Evolutionary conservation across 139 green algal genomes (phyloP), one percentile per base, ranked within the genome.

Genomic region (Marvania coccoides): DNA sequence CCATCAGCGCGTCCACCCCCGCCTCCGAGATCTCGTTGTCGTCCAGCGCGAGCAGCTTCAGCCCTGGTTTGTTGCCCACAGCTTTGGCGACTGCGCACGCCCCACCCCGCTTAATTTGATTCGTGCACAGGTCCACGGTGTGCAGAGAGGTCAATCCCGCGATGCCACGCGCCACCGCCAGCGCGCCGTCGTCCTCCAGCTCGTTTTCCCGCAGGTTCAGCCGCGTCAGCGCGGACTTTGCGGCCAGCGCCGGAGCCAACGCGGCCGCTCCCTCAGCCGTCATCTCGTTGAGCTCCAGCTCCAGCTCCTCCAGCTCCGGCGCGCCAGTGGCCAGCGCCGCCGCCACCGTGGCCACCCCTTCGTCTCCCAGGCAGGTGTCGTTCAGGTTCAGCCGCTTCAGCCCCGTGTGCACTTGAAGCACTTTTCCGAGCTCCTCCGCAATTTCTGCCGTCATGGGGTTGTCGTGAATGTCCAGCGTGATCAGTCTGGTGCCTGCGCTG

Each of bases 141-240:
- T 42, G 10, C 2, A 86, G 67, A 0, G 54, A 51, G 2, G 30
- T 19, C 12, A 79, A 19, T 5, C 48, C 56, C 47, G 13, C 30
- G 59, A 72, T 2, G 60, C 19, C 28, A 10, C 69, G 61, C 33
- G 75, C 74, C 15, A 96, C 37, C 3, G 61, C 31, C 9, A 87
- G 51, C 1, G 82, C 86, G 1, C 90, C 90, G 5, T 67, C 69
- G 55, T 92, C 81, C 47, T 88, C 90, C 57, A 96, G 77, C 79
- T 96, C 90, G 47, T 96, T 96, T 66, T 96, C 90, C 1, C 85
- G 74, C 70, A 96, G 61, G 72, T 87, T 87, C 24, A 96, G 57
- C 47, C 65, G 63, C 28, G 55, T 58, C 55, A 95, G 77, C 8
- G 45, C 15, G 6, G 63, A 39, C 73, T 87, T 85, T 9, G 40